phyloP scores from a whole-genome alignment of 768 basidiomycete species.

The Pleurotus citrinopileatus region DNA sequence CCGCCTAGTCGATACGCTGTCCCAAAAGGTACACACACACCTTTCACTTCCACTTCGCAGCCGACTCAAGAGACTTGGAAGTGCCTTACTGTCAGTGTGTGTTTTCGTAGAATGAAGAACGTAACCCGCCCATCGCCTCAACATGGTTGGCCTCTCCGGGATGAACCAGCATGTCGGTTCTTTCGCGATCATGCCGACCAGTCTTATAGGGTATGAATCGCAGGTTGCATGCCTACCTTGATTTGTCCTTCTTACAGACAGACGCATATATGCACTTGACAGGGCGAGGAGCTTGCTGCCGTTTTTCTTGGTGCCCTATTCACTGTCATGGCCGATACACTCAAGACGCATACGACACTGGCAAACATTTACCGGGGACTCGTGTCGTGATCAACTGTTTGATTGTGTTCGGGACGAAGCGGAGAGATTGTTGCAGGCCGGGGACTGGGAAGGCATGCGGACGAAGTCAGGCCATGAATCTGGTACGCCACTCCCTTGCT shows the following conservation, averaged over 20 bases:
- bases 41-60: background rate
- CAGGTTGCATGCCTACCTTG: background rate
- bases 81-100: background rate
- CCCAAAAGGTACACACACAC: background rate
- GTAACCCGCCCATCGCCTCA: background rate
- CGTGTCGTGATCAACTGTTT: no score
- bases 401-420: background rate
- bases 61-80: background rate
- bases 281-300: constrained; percentile 10
- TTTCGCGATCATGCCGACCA: background rate
- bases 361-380: background rate
- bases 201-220: background rate
- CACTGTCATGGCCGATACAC: constrained; percentile 1
- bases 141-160: background rate
- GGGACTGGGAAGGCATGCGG: no score
- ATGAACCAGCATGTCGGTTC: background rate
- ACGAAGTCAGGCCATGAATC: background rate
- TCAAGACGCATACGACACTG: background rate
- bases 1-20: background rate
- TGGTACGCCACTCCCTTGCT: background rate
- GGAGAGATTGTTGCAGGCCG: no score
- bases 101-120: background rate
- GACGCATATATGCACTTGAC: background rate
- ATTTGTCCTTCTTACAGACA: background rate
- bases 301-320: constrained; percentile 9